Conservation (phyloP, 2,329 filamentous ascomycete genomes). For the Diaporthe citri region DNA sequence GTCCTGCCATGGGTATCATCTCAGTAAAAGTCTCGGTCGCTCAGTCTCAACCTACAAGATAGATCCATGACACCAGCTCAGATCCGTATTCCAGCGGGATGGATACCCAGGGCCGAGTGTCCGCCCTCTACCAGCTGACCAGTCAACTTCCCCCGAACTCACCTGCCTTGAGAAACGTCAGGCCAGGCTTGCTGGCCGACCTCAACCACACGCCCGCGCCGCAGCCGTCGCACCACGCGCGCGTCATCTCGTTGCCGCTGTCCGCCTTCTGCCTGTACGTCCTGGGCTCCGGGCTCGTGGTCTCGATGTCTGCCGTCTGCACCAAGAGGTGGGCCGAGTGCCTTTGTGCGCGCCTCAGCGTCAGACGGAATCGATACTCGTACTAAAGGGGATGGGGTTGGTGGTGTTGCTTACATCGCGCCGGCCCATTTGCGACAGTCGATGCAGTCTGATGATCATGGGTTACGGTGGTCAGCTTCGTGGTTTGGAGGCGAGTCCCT, state of each 20-base stretch:
- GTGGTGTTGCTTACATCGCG: background rate
- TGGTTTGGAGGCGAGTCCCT: no score
- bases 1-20: background rate
- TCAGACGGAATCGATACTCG: background rate
- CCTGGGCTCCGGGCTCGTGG: background rate
- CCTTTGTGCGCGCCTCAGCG: background rate
- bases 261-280: conserved; percentile 8
- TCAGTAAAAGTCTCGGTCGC: background rate
- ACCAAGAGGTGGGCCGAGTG: conserved; percentile 20
- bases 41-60: no score
- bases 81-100: no score
- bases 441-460: background rate
- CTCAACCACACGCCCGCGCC: conserved; percentile 2
- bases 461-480: background rate
- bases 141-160: background rate
- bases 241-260: conserved; percentile 13
- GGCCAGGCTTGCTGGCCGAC: conserved; percentile 7
- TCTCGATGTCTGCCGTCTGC: conserved; percentile 6
- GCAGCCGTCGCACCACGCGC: conserved; percentile 14
- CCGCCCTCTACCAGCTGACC: no score
- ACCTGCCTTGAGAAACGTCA: conserved; percentile 23
- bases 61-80: no score
- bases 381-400: background rate
- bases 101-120: no score
- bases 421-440: conserved; percentile 21